Percentiles rank a stretch among this genome's conserved stretches.
These are phyloP conservation scores for Astrothelium macrocarpum DNA, from an alignment of 495 filamentous ascomycete species.

Conservation along the genomic window DNA sequence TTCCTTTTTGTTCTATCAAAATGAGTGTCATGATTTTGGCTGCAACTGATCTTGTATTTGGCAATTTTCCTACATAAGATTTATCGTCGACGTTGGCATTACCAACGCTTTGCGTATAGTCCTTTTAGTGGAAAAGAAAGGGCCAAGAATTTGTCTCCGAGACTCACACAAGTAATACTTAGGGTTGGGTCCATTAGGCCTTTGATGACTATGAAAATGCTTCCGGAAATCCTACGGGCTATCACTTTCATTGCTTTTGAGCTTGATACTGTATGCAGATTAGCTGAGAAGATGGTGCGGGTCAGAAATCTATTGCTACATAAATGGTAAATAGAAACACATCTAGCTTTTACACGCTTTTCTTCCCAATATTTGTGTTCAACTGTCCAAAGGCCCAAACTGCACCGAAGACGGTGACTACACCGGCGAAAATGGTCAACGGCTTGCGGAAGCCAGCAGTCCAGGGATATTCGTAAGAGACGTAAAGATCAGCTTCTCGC, in stretches of 20 bases:
- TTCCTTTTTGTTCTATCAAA: too few species aligned
- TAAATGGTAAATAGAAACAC: neutral
- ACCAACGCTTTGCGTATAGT: too few species aligned
- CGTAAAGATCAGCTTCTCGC: slow-evolving; percentile 64
- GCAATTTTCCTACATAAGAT: too few species aligned
- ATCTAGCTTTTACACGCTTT: slow-evolving; percentile 10
- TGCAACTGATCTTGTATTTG: too few species aligned
- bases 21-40: too few species aligned
- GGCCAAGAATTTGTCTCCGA: too few species aligned
- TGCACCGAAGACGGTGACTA: slow-evolving; percentile 62
- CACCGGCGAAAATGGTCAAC: slow-evolving; percentile 64
- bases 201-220: too few species aligned
- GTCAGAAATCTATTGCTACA: neutral
- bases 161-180: too few species aligned
- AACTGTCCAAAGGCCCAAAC: slow-evolving; percentile 68
- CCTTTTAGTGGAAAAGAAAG: too few species aligned
- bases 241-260: neutral
- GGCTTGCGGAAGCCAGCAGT: slow-evolving; percentile 76
- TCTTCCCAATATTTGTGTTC: slow-evolving; percentile 55
- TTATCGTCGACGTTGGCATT: too few species aligned
- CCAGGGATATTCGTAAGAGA: slow-evolving; percentile 80
- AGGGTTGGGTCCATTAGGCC: too few species aligned
- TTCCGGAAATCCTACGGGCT: neutral
- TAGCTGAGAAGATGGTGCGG: neutral
- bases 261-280: neutral